Percentiles rank a stretch among this genome's conserved stretches.
phyloP scores from a whole-genome alignment of 768 basidiomycete genomes.

The Mycena albidolilacea region DNA sequence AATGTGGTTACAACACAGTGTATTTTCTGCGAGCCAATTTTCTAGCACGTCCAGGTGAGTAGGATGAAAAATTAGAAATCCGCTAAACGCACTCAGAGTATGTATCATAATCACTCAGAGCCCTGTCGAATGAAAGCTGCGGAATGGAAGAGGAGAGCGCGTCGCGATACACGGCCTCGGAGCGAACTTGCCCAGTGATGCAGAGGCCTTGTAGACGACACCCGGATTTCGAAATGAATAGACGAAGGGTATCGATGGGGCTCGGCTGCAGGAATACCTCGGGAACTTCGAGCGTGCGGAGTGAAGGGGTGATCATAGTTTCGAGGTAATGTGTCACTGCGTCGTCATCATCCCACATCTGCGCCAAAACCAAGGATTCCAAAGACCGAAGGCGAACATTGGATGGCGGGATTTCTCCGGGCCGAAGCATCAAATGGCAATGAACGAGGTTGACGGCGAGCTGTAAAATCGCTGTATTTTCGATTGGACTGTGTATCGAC shows the following conservation, averaged over 20 bases:
- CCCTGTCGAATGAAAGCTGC: neutral
- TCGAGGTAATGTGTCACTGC: neutral
- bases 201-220: neutral
- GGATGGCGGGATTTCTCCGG: no score
- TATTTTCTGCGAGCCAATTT: no score
- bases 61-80: neutral
- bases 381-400: no score
- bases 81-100: neutral
- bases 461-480: neutral
- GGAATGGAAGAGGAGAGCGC: neutral
- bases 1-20: no score
- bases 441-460: neutral
- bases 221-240: slow-evolving; percentile 11
- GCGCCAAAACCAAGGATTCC: no score
- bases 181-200: neutral
- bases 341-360: no score
- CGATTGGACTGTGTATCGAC: neutral
- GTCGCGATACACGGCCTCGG: neutral
- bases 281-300: neutral
- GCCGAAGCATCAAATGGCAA: neutral
- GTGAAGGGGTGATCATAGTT: neutral
- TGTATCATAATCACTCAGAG: neutral
- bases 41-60: no score
- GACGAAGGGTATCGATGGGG: neutral
- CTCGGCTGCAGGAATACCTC: neutral